A percentile compares a stretch with the other conserved stretches of the same genome.
Evolutionary conservation across 2,329 filamentous ascomycete species (phyloP).

Genomic region (Penicillium sclerotiorum): DNA sequence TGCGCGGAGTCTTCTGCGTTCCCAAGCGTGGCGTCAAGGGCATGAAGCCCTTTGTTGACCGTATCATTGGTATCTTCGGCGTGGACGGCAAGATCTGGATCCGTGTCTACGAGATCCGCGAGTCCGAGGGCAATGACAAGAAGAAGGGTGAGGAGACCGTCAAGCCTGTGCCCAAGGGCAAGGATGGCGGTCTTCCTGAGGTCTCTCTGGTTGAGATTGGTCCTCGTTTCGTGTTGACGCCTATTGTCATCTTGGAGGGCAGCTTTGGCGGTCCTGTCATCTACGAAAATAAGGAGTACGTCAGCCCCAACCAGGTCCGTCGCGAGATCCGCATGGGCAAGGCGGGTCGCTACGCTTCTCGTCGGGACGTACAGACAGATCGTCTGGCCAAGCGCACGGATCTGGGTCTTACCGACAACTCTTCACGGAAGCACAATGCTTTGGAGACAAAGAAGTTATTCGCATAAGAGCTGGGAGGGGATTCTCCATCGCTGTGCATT

Average conservation of each 20-base stretch:
- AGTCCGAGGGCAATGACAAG: conserved; percentile 68
- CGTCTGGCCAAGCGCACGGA: conserved; percentile 73
- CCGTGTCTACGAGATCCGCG: conserved; percentile 88
- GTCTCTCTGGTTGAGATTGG: conserved; percentile 89
- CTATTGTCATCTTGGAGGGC: conserved; percentile 92
- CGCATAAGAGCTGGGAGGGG: conserved; percentile 44
- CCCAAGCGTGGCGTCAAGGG: conserved; percentile 79
- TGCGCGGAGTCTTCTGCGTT: conserved; percentile 88
- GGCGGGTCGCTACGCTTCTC: conserved; percentile 74
- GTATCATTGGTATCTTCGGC: conserved; percentile 88
- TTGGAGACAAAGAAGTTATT: conserved; percentile 79
- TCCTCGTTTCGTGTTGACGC: conserved; percentile 87
- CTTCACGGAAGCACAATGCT: conserved; percentile 64
- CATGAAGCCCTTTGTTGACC: conserved; percentile 94
- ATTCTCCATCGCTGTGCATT: conserved; percentile 20
- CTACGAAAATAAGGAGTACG: conserved; percentile 97
- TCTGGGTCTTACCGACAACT: conserved; percentile 70
- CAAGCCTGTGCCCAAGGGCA: conserved; percentile 45
- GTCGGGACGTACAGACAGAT: conserved; percentile 74
- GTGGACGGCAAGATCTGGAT: conserved; percentile 96
- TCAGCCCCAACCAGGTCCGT: conserved; percentile 92
- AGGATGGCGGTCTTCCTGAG: conserved; percentile 65
- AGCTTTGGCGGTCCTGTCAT: conserved; percentile 95
- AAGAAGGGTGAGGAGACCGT: conserved; percentile 47
- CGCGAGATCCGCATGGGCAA: conserved; percentile 76